These are phyloP conservation scores for Debaryomyces sp. DNA, from an alignment of 1,139 yeast genomes.

Conservation along the genomic window DNA sequence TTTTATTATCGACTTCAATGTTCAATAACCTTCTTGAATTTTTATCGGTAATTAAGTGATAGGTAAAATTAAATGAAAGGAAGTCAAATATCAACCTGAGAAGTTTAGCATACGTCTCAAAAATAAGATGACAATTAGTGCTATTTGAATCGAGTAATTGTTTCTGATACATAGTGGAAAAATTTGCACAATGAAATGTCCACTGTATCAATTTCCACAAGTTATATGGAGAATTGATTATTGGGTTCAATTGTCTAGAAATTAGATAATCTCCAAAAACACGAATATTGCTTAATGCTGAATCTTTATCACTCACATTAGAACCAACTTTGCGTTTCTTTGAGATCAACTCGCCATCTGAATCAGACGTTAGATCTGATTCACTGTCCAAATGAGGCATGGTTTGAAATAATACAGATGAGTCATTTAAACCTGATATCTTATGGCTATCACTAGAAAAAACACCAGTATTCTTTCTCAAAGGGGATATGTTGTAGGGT, in stretches of 20 bases:
- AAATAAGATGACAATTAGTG: slow-evolving; percentile 27
- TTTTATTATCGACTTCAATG: background rate
- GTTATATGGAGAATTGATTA: slow-evolving; percentile 20
- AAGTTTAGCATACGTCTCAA: slow-evolving; percentile 17
- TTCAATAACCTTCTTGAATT: slow-evolving; percentile 3
- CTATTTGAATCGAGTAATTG: slow-evolving; percentile 19
- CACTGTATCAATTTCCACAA: slow-evolving; percentile 39
- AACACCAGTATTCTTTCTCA: background rate
- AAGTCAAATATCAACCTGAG: slow-evolving; percentile 25
- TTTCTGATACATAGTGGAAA: slow-evolving; percentile 22
- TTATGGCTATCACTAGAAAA: slow-evolving; percentile 10
- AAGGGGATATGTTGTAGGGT: slow-evolving; percentile 7
- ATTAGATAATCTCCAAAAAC: slow-evolving; percentile 37
- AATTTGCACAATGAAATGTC: slow-evolving; percentile 39
- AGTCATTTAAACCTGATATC: slow-evolving; percentile 20
- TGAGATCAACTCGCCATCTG: background rate
- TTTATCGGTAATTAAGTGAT: slow-evolving; percentile 10
- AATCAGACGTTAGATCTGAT: background rate
- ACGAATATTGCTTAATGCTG: slow-evolving; percentile 15
- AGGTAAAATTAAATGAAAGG: slow-evolving; percentile 21
- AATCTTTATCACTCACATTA: background rate
- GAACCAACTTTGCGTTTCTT: background rate
- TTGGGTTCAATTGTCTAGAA: slow-evolving; percentile 26
- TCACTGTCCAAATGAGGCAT: background rate
- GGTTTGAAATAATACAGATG: slow-evolving; percentile 16